phyloP scores from a whole-genome alignment of 768 basidiomycete species.

The Xanthoconium purpureum region DNA sequence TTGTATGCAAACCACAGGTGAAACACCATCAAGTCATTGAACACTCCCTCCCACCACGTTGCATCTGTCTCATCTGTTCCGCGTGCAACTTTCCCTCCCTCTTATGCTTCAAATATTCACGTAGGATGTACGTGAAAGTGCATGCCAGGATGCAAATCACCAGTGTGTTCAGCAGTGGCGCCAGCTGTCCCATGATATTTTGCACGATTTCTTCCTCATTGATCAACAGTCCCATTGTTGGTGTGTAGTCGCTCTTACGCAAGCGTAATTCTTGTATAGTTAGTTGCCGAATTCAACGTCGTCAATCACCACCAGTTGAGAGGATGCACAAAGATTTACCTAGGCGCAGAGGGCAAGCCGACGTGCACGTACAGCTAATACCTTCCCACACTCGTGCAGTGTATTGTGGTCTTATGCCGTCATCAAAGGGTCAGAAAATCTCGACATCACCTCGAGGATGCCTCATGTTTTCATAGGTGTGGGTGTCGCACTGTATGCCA shows the following conservation, averaged over 20 bases:
- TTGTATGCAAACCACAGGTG: no score
- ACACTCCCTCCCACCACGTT: constrained; percentile 1
- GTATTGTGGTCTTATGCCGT: neutral
- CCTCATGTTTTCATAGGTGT: constrained; percentile 1
- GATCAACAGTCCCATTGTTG: constrained; percentile 18
- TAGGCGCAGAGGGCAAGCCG: neutral
- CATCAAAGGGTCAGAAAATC: neutral
- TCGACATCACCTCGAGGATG: constrained; percentile 3
- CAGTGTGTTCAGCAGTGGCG: constrained; percentile 10
- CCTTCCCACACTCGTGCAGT: neutral
- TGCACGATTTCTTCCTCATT: constrained; percentile 17
- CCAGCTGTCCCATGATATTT: constrained; percentile 5
- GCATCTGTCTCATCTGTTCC: constrained; percentile 14
- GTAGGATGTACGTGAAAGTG: constrained; percentile 16
- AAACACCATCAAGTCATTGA: neutral
- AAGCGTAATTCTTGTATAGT: neutral
- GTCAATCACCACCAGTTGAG: neutral
- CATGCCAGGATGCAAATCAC: constrained; percentile 15
- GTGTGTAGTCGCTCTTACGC: neutral
- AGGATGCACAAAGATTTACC: neutral
- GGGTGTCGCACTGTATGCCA: neutral
- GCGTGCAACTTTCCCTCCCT: constrained; percentile 19
- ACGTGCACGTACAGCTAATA: neutral
- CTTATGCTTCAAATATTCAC: constrained; percentile 15
- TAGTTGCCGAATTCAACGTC: neutral